Base-by-base conservation (phyloP, 306 rosid genomes). In the Sesbania bispinosa region DNA sequence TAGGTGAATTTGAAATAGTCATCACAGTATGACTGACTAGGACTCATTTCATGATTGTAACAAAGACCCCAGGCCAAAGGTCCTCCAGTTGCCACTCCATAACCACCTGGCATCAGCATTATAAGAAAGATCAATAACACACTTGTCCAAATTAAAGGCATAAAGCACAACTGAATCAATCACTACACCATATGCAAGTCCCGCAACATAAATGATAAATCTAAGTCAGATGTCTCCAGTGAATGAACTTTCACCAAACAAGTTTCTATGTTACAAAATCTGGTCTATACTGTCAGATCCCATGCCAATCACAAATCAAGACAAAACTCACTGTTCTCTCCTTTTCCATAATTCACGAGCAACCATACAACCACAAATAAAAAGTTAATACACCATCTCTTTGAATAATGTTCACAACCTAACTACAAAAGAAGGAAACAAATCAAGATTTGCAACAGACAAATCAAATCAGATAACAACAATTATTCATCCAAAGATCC, bases 1-100 rank as follows among this genome's bases (percentile, higher is more conserved):
- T 89, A 89, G 6, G 88, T 88, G n/a, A 55, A 61, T 69, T 94
- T 94, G 93, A 38, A 91, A 73, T 71, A 89, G 15, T 94, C 96
- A 48, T 94, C 88, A 51, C 99, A 94, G 81, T 94, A 94, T 47
- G 75, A 43, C 80, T 91, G 99, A 82, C 86, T 86, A 30, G 97
- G 99, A 84, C 99, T 94, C 97, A 94, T 78, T 81, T 94, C 99
- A 77, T 63, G 89, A 84, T 89, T 94, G 83, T 83, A 94, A 81
- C 99, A 94, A 32, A 94, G 96, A 48, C 99, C 99, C 90, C 90
- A 94, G 14, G 97, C 97, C 61, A 75, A 74, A 10, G 99, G 97
- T 69, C 99, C 99, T 82, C 99, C 99, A 0, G 97, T 89, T 35
- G 92, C 93, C 83, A 94, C 99, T 74, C 97, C 99, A 79, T 86